Evolutionary conservation across 352 stramenopile genomes (phyloP).

Genomic region (Pythium utonaiense): DNA sequence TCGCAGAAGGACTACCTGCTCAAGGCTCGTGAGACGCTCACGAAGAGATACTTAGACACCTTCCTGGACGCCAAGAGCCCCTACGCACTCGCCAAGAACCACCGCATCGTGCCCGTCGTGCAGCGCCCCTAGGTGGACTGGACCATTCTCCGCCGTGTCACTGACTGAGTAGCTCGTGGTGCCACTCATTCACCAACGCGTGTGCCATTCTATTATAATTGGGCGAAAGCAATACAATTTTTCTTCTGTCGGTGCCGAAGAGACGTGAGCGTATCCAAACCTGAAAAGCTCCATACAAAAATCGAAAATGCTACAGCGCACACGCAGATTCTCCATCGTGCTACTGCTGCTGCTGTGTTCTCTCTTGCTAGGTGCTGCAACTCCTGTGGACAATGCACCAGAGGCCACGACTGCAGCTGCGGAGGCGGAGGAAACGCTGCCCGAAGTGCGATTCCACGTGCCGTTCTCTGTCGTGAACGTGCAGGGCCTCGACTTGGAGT

Average conservation of each 20-base stretch:
- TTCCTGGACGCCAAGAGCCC: slow-evolving; percentile 71
- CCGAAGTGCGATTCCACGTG: slow-evolving; percentile 32
- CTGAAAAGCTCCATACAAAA: too few species aligned
- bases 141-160: too few species aligned
- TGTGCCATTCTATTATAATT: too few species aligned
- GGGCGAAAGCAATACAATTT: too few species aligned
- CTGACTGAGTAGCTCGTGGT: neutral
- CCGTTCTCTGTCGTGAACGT: slow-evolving; percentile 14
- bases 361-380: too few species aligned
- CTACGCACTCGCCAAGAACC: slow-evolving; percentile 76
- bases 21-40: slow-evolving; percentile 44
- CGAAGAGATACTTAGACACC: slow-evolving; percentile 72
- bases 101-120: slow-evolving; percentile 46
- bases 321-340: neutral
- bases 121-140: slow-evolving; percentile 7
- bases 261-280: slow-evolving; percentile 2
- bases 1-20: slow-evolving; percentile 66
- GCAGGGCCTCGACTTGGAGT: slow-evolving; percentile 19
- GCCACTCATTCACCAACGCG: too few species aligned
- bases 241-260: too few species aligned
- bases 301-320: neutral
- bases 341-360: neutral
- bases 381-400: neutral
- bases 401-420: neutral
- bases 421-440: neutral